Conservation (phyloP, 805 yeast species). For the Brettanomyces bruxellensis region DNA sequence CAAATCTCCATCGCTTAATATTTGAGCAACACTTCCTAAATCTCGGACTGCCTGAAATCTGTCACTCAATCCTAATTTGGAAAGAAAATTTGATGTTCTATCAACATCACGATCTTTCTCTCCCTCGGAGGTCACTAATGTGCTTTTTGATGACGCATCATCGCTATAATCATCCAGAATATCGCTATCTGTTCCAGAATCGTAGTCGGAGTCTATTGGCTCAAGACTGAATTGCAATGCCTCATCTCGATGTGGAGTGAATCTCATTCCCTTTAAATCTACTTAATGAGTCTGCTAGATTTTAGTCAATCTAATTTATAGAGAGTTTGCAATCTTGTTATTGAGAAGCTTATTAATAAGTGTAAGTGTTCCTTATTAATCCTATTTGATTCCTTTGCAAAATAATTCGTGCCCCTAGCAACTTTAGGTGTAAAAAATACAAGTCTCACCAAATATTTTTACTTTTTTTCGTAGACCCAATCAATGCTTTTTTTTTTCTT, state of each 20-base stretch:
- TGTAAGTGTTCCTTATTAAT: too few relatives aligned
- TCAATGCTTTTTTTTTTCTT: too few relatives aligned
- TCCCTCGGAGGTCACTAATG: not conserved
- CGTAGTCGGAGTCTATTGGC: conserved; percentile 18
- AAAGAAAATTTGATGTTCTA: not conserved
- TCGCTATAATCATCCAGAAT: conserved; percentile 6
- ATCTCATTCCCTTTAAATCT: conserved; percentile 14
- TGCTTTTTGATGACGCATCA: not conserved
- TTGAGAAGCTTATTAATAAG: too few relatives aligned
- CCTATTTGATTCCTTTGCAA: too few relatives aligned
- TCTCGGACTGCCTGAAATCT: conserved; percentile 2
- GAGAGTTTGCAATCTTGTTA: too few relatives aligned
- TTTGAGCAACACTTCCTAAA: not conserved
- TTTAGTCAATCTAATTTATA: too few relatives aligned
- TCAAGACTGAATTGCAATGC: conserved; percentile 13
- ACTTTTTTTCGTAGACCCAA: too few relatives aligned
- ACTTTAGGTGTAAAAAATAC: too few relatives aligned
- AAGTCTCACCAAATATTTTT: too few relatives aligned
- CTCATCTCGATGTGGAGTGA: conserved; percentile 19
- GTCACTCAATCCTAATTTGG: conserved; percentile 1
- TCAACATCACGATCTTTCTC: conserved; percentile 5
- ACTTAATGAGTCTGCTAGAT: too few relatives aligned
- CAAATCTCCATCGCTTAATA: not conserved
- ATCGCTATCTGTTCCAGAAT: conserved; percentile 15
- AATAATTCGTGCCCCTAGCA: too few relatives aligned